phyloP scores from a whole-genome alignment of 257 asterid species.

The Anisodus tanguticus region DNA sequence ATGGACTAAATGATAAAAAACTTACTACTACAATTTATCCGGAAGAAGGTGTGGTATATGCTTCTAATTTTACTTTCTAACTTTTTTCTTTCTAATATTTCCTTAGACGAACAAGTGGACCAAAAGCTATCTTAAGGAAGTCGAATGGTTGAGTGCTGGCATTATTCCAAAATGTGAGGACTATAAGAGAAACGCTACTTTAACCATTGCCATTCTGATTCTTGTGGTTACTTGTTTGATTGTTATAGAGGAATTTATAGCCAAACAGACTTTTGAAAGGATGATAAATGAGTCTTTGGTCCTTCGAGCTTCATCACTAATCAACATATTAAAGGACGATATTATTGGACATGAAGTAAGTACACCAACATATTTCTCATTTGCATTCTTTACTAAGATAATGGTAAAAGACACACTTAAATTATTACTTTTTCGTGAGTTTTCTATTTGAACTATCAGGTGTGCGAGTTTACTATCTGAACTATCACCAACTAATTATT shows the following conservation, averaged over 20 bases:
- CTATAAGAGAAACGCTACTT: neutral
- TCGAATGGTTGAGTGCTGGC: neutral
- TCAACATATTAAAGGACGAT: neutral
- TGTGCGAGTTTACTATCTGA: too few species aligned
- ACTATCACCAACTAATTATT: too few species aligned
- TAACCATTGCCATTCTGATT: neutral
- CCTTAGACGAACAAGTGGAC: too few species aligned
- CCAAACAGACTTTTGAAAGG: neutral
- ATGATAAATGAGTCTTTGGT: neutral
- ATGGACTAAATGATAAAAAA: too few species aligned
- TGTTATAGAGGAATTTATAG: neutral
- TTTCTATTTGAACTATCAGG: too few species aligned
- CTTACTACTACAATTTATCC: too few species aligned
- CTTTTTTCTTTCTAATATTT: too few species aligned
- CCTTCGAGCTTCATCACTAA: neutral
- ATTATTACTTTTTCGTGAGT: too few species aligned
- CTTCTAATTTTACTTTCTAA: too few species aligned
- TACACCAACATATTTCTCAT: neutral
- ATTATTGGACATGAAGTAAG: slow-evolving; percentile 12
- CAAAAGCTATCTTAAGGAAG: neutral
- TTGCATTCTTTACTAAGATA: too few species aligned
- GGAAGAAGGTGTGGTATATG: too few species aligned
- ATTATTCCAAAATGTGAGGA: neutral
- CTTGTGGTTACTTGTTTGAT: neutral
- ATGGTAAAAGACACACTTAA: too few species aligned